Conservation (phyloP, 768 basidiomycete species). For the Tulasnella calospora region DNA sequence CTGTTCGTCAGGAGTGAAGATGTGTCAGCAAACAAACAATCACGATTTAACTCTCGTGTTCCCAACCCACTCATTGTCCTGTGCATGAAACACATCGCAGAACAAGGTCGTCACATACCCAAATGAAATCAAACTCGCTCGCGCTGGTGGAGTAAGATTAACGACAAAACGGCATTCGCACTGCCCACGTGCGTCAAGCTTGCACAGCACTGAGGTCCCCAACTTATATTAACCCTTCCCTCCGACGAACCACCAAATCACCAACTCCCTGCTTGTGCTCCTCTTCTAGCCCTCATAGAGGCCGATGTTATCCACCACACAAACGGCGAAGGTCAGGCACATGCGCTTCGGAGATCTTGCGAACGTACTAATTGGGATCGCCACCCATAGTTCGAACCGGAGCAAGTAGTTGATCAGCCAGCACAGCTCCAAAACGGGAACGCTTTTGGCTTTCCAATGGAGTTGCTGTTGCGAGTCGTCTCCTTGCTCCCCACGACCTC, state of each 20-base stretch:
- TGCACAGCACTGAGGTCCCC: too few relatives aligned
- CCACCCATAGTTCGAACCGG: background rate
- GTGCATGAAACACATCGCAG: too few relatives aligned
- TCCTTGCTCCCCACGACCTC: background rate
- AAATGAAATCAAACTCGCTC: too few relatives aligned
- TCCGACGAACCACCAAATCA: background rate
- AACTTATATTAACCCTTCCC: too few relatives aligned
- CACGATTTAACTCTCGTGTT: too few relatives aligned
- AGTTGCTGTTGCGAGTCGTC: background rate
- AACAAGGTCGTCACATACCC: too few relatives aligned
- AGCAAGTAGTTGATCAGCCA: background rate
- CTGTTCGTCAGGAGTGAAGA: too few relatives aligned
- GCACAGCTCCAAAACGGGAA: background rate
- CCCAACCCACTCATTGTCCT: too few relatives aligned
- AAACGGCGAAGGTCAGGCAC: background rate
- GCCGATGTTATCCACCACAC: background rate
- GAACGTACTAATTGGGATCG: background rate
- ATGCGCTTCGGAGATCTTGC: background rate
- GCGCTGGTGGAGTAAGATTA: too few relatives aligned
- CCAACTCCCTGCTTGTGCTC: background rate
- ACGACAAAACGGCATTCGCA: too few relatives aligned
- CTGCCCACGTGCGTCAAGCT: too few relatives aligned
- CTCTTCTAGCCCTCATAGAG: background rate
- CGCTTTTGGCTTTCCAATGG: background rate
- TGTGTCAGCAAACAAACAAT: too few relatives aligned